phyloP scores from a whole-genome alignment of 352 stramenopile genomes.

The Globisporangium irregulare region DNA sequence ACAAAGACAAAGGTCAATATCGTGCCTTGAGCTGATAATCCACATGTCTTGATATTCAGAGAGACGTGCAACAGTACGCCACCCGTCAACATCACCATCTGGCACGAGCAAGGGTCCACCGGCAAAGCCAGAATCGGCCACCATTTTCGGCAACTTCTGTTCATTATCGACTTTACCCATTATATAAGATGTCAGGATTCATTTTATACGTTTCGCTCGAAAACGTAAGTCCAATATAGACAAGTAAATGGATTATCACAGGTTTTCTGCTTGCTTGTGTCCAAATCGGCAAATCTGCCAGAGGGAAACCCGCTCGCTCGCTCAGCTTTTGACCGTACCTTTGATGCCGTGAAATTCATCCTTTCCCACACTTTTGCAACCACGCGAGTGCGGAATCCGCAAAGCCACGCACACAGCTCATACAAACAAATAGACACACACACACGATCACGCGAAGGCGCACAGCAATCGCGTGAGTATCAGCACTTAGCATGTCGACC shows the following conservation, averaged over 20 bases:
- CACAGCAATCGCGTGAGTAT: background rate
- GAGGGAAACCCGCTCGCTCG: background rate
- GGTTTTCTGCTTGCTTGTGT: too few relatives aligned
- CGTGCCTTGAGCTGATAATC: background rate
- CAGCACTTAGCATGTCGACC: background rate
- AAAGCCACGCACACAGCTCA: background rate
- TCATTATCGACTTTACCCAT: background rate
- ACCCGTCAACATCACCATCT: background rate
- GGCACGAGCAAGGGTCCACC: background rate
- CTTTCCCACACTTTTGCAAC: too few relatives aligned
- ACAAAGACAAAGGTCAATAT: background rate
- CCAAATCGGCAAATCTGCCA: background rate
- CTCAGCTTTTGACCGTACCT: background rate
- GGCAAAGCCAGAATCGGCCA: background rate
- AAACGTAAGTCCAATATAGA: too few relatives aligned
- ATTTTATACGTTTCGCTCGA: background rate
- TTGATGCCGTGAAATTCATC: background rate
- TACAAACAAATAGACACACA: background rate
- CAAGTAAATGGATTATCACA: too few relatives aligned
- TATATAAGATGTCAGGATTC: background rate
- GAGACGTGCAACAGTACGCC: background rate
- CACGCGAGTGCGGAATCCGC: background rate
- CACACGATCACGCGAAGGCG: background rate
- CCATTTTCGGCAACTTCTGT: background rate
- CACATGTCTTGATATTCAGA: background rate